These are phyloP conservation scores for Paecilomyces variotii DNA, from an alignment of 2,329 filamentous ascomycete species.

Conservation along the genomic window DNA sequence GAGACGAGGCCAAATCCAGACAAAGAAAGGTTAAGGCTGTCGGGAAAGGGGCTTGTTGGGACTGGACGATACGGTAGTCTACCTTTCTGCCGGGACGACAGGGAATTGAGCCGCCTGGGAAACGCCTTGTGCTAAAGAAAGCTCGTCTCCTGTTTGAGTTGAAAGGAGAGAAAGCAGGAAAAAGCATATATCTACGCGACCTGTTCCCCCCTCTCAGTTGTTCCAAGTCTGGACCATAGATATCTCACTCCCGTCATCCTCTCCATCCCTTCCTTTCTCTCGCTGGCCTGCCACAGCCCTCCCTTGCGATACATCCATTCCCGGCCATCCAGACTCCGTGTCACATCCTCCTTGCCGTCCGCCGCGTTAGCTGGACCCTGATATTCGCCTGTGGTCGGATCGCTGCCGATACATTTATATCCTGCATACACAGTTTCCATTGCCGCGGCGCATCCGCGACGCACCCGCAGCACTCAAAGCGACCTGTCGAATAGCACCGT, in stretches of 20 bases:
- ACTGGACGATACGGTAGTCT: slow-evolving; percentile 15
- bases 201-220: slow-evolving; percentile 16
- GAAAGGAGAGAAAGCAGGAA: neutral
- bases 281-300: slow-evolving; percentile 10
- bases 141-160: neutral
- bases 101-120: slow-evolving; percentile 19
- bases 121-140: neutral
- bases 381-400: slow-evolving; percentile 1
- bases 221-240: slow-evolving; percentile 10
- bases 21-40: neutral
- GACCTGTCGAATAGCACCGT: slow-evolving; percentile 10
- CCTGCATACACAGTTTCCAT: neutral
- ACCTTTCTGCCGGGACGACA: slow-evolving; percentile 24
- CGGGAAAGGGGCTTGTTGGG: neutral
- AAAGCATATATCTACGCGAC: slow-evolving; percentile 24
- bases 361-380: slow-evolving; percentile 20
- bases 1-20: neutral
- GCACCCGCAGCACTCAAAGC: slow-evolving; percentile 7
- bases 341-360: slow-evolving; percentile 21
- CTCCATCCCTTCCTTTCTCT: slow-evolving; percentile 11
- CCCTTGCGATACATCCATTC: slow-evolving; percentile 15
- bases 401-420: neutral
- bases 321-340: neutral
- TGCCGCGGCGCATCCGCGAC: neutral
- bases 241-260: slow-evolving; percentile 5